Evolutionary conservation across 305 asterid genomes (phyloP).

Genomic region (Rubia peregrina): DNA sequence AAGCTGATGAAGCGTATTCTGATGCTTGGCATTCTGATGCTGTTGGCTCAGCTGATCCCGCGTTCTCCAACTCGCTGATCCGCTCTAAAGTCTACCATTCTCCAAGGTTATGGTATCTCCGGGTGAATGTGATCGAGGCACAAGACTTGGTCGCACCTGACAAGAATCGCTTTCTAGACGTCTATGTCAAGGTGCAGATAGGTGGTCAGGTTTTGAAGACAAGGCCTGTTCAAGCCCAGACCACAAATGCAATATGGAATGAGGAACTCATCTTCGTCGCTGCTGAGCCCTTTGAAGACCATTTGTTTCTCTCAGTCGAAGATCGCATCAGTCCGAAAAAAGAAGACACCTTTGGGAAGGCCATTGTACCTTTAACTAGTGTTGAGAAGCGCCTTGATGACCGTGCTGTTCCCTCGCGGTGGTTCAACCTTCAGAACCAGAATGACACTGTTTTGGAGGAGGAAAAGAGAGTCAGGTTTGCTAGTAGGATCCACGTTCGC

Average conservation of each 20-base stretch:
- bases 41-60: conserved; percentile 37
- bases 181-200: conserved; percentile 60
- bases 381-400: conserved; percentile 70
- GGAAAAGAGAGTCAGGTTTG: conserved; percentile 50
- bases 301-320: conserved; percentile 56
- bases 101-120: conserved; percentile 84
- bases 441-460: conserved; percentile 43
- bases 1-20: conserved; percentile 96
- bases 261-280: conserved; percentile 89
- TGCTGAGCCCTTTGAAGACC: conserved; percentile 87
- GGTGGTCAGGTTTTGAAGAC: conserved; percentile 67
- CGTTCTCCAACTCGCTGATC: conserved; percentile 36
- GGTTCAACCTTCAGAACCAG: conserved; percentile 55
- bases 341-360: conserved; percentile 59
- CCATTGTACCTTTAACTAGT: conserved; percentile 46
- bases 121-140: conserved; percentile 80
- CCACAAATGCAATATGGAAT: conserved; percentile 54
- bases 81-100: conserved; percentile 88
- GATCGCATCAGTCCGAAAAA: conserved; percentile 58
- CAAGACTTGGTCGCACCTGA: conserved; percentile 66
- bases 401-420: conserved; percentile 56
- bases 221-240: conserved; percentile 43
- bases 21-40: conserved; percentile 92
- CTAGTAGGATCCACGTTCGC: conserved; percentile 71
- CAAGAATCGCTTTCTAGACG: conserved; percentile 42